Conservation (phyloP, 2,329 filamentous ascomycete species). For the Colletotrichum destructivum region DNA sequence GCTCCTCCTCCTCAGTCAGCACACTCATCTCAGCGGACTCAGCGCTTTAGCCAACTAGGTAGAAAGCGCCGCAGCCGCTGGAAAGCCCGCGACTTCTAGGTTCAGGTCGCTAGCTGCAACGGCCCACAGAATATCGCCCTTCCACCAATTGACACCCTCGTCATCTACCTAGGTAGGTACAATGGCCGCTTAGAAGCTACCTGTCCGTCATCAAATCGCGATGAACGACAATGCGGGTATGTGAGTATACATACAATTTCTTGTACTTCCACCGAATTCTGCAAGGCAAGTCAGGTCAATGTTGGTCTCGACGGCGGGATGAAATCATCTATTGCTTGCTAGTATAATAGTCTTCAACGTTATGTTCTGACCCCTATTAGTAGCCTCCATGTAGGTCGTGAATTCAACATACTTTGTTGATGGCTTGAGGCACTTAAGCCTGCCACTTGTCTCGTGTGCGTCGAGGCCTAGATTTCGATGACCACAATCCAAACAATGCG, state of each 20-base stretch:
- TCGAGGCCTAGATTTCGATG: background rate
- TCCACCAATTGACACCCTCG: slow-evolving; percentile 5
- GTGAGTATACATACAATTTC: background rate
- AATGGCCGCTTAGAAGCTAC: background rate
- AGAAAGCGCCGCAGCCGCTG: slow-evolving; percentile 31
- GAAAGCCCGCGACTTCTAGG: slow-evolving; percentile 15
- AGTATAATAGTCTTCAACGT: background rate
- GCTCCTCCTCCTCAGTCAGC: slow-evolving; percentile 10
- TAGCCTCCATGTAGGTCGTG: slow-evolving; percentile 6
- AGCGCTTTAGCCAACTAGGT: slow-evolving; percentile 17
- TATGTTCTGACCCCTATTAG: background rate
- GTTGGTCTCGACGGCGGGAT: background rate
- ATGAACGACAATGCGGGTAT: background rate
- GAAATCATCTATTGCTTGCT: background rate
- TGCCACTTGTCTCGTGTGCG: background rate
- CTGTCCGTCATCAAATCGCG: background rate
- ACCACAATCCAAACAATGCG: background rate
- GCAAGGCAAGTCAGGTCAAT: slow-evolving; percentile 5
- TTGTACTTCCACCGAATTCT: background rate
- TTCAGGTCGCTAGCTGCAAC: background rate
- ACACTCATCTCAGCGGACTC: slow-evolving; percentile 14
- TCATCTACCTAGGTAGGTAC: background rate
- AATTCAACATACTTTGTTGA: background rate
- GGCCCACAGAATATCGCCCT: background rate
- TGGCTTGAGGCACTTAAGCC: background rate